phyloP scores from a whole-genome alignment of 2,329 filamentous ascomycete species.

The Fusarium vanettenii region DNA sequence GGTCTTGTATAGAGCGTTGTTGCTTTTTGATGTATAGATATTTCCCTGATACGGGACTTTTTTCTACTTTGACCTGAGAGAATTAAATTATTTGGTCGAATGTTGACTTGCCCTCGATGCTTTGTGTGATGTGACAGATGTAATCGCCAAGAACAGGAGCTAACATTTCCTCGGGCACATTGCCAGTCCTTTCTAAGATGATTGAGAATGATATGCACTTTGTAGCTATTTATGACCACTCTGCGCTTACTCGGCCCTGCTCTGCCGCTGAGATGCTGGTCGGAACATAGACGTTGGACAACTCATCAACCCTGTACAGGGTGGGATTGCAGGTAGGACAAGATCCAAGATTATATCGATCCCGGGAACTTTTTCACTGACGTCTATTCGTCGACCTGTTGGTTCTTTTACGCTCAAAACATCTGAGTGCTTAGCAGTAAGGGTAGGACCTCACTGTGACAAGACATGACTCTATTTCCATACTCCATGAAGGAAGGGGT shows the following conservation, averaged over 20 bases:
- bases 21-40: conserved; percentile 23
- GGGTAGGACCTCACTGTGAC: neutral
- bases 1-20: conserved; percentile 30
- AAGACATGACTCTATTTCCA: neutral
- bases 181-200: neutral
- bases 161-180: neutral
- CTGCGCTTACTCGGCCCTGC: neutral
- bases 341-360: neutral
- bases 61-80: conserved; percentile 10
- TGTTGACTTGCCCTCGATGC: neutral
- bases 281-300: neutral
- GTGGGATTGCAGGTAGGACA: neutral
- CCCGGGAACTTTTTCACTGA: neutral
- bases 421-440: neutral
- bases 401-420: neutral
- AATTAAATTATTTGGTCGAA: conserved; percentile 14
- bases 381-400: neutral
- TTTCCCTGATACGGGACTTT: neutral
- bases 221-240: too few relatives aligned
- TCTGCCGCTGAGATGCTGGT: neutral
- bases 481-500: neutral
- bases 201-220: neutral
- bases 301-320: neutral
- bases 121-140: neutral
- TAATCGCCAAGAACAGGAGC: neutral